Percentiles rank a stretch among this genome's conserved stretches.
phyloP scores from a whole-genome alignment of 305 asterid genomes.

The Fraxinus sp. region DNA sequence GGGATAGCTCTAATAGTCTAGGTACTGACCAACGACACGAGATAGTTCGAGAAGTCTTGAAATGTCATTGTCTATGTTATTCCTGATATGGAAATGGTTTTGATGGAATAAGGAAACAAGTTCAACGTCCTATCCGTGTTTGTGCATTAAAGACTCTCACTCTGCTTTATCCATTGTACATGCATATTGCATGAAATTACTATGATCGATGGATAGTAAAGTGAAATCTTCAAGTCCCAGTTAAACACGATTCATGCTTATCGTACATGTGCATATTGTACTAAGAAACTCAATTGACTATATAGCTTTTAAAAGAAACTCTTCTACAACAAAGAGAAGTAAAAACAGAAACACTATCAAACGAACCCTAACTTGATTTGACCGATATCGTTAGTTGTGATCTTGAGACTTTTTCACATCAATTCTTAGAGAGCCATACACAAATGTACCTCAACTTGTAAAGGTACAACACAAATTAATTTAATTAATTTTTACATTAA shows the following conservation, averaged over 20 bases:
- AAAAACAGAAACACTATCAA: too few species aligned
- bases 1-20: too few species aligned
- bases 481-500: neutral
- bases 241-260: neutral
- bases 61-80: neutral
- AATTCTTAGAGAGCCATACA: neutral
- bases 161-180: neutral
- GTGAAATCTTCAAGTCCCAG: neutral
- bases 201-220: neutral
- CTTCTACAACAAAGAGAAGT: too few species aligned
- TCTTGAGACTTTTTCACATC: neutral
- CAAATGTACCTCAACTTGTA: neutral
- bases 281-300: too few species aligned
- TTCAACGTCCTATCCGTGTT: neutral
- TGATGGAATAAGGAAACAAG: neutral
- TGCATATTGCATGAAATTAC: neutral
- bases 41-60: neutral
- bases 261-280: neutral
- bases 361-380: neutral
- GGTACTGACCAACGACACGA: neutral
- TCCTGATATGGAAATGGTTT: too few species aligned
- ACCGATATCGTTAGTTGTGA: neutral
- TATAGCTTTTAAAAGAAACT: too few species aligned
- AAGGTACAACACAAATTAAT: neutral
- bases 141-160: neutral